Evolutionary conservation across 2,329 filamentous ascomycete genomes (phyloP), one percentile per base, ranked within the genome.

Genomic region (Sporothrix protearum): DNA sequence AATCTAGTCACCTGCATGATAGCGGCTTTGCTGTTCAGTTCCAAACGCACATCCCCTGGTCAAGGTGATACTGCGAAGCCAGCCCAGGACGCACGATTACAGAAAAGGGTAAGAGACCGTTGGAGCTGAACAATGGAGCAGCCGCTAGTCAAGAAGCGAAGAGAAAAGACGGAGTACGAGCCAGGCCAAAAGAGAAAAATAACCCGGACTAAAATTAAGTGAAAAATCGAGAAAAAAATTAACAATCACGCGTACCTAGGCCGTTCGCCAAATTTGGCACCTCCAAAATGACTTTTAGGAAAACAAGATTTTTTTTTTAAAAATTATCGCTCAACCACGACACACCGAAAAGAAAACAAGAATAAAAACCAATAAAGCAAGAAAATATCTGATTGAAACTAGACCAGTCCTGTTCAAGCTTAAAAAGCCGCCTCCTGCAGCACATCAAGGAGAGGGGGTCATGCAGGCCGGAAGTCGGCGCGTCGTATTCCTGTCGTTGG

Each of bases 341-440:
- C 42, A 33, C 16, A 12, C 14, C 25, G 42, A n/a, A 25, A 12
- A 42, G 51, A 19, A 10, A 55, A 42, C 3, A 63, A 64, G 33
- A 57, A 45, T 12, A 25, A 16, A 55, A 16, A 42, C 39, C 39
- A 42, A 42, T n/a, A 12, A 42, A 16, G 42, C 42, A 57, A 47
- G 36, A 28, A 9, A 57, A 10, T 19, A 14, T 3, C 6, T 57
- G 22, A n/a, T 33, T 36, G 22, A n/a, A 57, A 47, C 42, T 61
- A 70, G 14, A 47, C 55, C 28, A 16, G 53, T 63, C 68, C n/a
- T 51, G 68, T 63, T 51, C 39, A 63, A 51, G 68, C 55, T 70
- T 51, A 63, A 49, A 63, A 63, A 22, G 4, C 16, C 53, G 10
- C 53, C 16, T 39, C 53, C 51, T 47, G 63, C 42, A 47, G 22